Percentiles rank a stretch among this genome's conserved stretches.
phyloP scores from a whole-genome alignment of 2,329 filamentous ascomycete species.

The Alternaria sp. region DNA sequence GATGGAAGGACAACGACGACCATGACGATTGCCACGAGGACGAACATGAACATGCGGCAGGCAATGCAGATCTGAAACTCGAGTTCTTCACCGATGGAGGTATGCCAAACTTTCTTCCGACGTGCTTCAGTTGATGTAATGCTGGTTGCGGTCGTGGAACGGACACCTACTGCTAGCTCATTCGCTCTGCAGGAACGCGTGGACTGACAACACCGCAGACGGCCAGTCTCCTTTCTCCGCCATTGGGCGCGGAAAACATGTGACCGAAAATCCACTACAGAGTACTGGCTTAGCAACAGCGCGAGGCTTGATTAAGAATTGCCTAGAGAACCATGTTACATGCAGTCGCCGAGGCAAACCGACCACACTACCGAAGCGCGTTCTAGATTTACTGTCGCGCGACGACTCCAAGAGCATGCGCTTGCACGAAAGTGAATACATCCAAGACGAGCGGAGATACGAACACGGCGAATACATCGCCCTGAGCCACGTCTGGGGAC shows the following conservation, averaged over 20 bases:
- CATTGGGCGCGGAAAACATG: slow-evolving; percentile 41
- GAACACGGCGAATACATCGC: slow-evolving; percentile 44
- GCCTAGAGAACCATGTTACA: slow-evolving; percentile 38
- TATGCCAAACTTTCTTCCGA: slow-evolving; percentile 18
- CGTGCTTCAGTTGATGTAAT: not conserved
- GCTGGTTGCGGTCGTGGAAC: not conserved
- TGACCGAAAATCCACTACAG: slow-evolving; percentile 38
- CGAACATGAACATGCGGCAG: slow-evolving; percentile 25
- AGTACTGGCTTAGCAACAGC: slow-evolving; percentile 34
- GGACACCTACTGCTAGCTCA: slow-evolving; percentile 4
- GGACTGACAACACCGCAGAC: slow-evolving; percentile 32
- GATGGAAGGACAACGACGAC: slow-evolving; percentile 33
- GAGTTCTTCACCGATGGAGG: slow-evolving; percentile 47
- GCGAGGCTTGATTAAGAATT: slow-evolving; percentile 37
- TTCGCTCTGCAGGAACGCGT: not conserved
- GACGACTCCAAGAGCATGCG: slow-evolving; percentile 38
- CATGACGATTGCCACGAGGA: slow-evolving; percentile 26
- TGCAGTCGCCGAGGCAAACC: slow-evolving; percentile 32
- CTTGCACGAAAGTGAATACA: slow-evolving; percentile 37
- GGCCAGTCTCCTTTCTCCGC: slow-evolving; percentile 43
- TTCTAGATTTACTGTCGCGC: slow-evolving; percentile 37
- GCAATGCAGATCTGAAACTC: slow-evolving; percentile 44
- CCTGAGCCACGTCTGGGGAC: slow-evolving; percentile 44
- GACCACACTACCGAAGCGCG: slow-evolving; percentile 36
- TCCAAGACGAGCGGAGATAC: slow-evolving; percentile 31